These are phyloP conservation scores for Blastobotrys americana DNA, from an alignment of 805 yeast species.

Conservation along the genomic window DNA sequence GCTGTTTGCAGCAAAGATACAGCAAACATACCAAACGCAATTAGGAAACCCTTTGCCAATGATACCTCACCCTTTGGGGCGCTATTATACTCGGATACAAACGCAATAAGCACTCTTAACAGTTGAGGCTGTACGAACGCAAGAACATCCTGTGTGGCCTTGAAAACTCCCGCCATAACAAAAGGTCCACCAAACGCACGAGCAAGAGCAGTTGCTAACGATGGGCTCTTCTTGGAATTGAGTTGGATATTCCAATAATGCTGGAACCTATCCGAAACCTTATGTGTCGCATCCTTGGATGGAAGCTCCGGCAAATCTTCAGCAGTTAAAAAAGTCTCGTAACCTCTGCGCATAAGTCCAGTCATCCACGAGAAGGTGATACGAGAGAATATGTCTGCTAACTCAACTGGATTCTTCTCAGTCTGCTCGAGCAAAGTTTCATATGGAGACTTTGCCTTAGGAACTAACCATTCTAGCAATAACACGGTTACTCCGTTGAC, in stretches of 20 bases:
- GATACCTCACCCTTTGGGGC: constrained; percentile 25
- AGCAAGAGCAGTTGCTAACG: constrained; percentile 54
- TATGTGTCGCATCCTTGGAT: constrained; percentile 50
- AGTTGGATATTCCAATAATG: constrained; percentile 55
- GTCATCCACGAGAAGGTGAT: constrained; percentile 91
- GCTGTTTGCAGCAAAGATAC: constrained; percentile 55
- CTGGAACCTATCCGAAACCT: constrained; percentile 43
- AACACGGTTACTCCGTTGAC: constrained; percentile 39
- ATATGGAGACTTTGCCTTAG: constrained; percentile 23
- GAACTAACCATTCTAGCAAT: constrained; percentile 38
- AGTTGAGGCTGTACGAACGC: constrained; percentile 87
- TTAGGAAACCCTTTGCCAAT: constrained; percentile 50
- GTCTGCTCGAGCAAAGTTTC: constrained; percentile 31
- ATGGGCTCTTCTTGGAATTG: constrained; percentile 31
- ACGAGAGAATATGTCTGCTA: constrained; percentile 64
- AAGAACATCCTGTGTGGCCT: constrained; percentile 65
- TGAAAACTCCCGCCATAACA: constrained; percentile 62
- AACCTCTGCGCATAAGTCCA: constrained; percentile 71
- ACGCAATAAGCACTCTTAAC: constrained; percentile 55
- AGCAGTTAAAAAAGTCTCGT: constrained; percentile 41
- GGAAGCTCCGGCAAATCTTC: constrained; percentile 80
- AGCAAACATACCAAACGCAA: constrained; percentile 57
- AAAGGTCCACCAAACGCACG: constrained; percentile 71
- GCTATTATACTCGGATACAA: constrained; percentile 42
- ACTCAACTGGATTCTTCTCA: constrained; percentile 40